Base-by-base conservation (phyloP, 768 basidiomycete genomes). In the Phlegmacium glaucopus region DNA sequence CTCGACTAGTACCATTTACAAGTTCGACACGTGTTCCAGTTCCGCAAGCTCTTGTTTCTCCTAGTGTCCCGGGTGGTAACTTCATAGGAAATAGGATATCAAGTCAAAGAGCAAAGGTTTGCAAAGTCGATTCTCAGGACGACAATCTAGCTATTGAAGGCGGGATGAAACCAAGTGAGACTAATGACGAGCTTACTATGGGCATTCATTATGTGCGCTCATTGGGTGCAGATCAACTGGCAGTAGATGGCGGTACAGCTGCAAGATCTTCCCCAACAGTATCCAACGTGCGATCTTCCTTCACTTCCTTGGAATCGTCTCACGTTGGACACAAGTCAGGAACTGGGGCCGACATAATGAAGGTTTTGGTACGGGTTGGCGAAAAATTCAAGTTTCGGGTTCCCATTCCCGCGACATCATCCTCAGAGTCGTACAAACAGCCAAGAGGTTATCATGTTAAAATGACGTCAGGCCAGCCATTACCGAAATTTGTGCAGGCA, bases 1-100 rank as follows among this genome's bases (percentile, higher is more conserved):
- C 86, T 28, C 77, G 84, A 27, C 63, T 89, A 26, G 83, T 87
- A 28, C 86, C 83, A 22, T 88, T 90, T 59, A 86, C 82, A 6
- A 79, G 78, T 51, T 80, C 82, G 12, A 74, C 76, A 15, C 80
- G 83, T 15, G 83, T 85, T 18, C 85, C 85, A 15, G 72, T 79
- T 1, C 82, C 85, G 17, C 71, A 75, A 53, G 54, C 74, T 53
- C 59, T 76, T 50, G 56, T 58, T 29, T 55, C 68, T 32, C 56
- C 57, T 28, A 63, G 60, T 13, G 53, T 51, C 9, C 57, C 57
- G 43, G 51, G 60, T 34, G 59, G 55, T 28, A 52, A 55, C 30
- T 66, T 65, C 58, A 60, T 58, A n/a, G 62, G 60, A 40, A 70
- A 67, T 54, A 67, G 75, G 68, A 74, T 86, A 6, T 67, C 75